Base-by-base conservation (phyloP, 352 stramenopile genomes). In the Pythium folliculosum region DNA sequence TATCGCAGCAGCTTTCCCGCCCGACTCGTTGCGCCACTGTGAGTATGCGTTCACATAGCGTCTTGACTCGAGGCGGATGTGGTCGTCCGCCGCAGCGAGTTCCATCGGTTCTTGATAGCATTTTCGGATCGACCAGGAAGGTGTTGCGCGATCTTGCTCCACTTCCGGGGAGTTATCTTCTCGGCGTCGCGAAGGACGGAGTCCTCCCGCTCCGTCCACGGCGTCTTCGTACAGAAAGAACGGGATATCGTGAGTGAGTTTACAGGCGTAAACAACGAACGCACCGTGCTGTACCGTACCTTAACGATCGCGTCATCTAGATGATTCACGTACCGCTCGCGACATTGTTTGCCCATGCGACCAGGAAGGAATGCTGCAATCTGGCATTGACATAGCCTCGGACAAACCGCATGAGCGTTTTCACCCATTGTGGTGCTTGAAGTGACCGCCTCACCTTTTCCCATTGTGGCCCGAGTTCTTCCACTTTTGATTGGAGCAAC, bases 71-170 rank as follows among this genome's bases (percentile, higher is more conserved):
- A 50, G 7, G 6, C 9, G 3, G 1, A 23, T 49, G 25, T 32
- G 27, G 27, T 19, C 27, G 49, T 52, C 49, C 62, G 35, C 16
- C 44, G 50, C 45, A 81, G 25, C 5, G 65, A 61, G 50, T 87
- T 69, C 78, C 82, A 94, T 37, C 76, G 78, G 49, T 94, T 94
- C 54, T 94, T 94, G 53, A 90, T 78, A 1, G 76, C 72, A 47
- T 90, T 92, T 12, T 82, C 77, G 6, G 69, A 78, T 37, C 86
- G 72, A 30, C 83, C 79, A 3, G 78, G 76, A 16, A 94, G 71
- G 1, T 70, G 47, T 19, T 77, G 51, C 0, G 78, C 73, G 49
- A 94, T 84, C 19, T 67, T 35, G 8, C 66, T 62, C 85, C 85
- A 93, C 22, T 85, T 73, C 0, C 71, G 73, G 3, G 68, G 70